Base-by-base conservation (phyloP, 805 yeast species). In the Candida dendrica region DNA sequence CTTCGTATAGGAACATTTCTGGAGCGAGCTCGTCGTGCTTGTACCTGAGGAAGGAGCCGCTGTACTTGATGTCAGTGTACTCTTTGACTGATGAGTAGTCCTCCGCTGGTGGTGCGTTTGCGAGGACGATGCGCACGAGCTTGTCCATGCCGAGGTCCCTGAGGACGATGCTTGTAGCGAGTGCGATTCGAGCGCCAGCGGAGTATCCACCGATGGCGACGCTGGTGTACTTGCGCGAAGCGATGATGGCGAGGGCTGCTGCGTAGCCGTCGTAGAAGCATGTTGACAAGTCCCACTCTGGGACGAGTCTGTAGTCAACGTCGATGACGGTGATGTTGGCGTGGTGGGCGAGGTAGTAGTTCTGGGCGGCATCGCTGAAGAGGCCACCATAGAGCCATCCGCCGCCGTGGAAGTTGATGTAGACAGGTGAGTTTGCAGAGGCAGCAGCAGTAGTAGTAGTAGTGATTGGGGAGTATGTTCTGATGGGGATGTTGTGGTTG, bases 291-390 rank as follows among this genome's bases (percentile, higher is more conserved):
- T 30, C 36, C 39, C 40, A 41, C 16, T 41, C 40, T n/a, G 43
- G 39, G 19, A 37, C 19, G 20, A 24, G 13, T 41, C 39, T 41
- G 15, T 36, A 37, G n/a, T 41, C 32, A 33, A 41, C 40, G 36
- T 41, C 40, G 30, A 48, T 44, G 26, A 55, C 46, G 16, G 51
- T 44, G 7, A 53, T 49, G 29, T 52, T 57, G 10, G 46, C 18
- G 8, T 55, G 22, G 51, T 16, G 52, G 38, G 30, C 55, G 41
- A 43, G 43, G 51, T 39, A 32, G 15, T 39, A 36, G n/a, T 35
- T 34, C 13, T 35, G 44, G 8, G 14, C 14, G 3, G 19, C 20
- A 19, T 41, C 44, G 18, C 31, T 36, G 4, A 29, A 29, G 3
- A 39, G 17, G 8, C 31, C 39, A 15, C 45, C 45, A 13, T 33